phyloP scores from a whole-genome alignment of 208 protist genomes.

The Trypanosoma platydactyli region DNA sequence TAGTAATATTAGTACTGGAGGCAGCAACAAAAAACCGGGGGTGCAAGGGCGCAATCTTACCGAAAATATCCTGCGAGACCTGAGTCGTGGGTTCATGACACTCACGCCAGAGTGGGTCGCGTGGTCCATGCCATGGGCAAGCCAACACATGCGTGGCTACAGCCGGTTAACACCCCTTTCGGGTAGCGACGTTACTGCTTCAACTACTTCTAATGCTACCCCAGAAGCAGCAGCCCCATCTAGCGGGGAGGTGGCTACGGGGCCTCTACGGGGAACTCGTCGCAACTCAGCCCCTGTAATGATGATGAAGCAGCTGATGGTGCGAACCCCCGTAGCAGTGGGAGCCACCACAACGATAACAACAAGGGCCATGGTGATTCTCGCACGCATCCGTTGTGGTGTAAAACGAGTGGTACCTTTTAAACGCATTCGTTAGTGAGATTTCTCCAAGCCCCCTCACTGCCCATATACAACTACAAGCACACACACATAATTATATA shows the following conservation, averaged over 20 bases:
- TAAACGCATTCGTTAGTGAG: constrained; percentile 9
- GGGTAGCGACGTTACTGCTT: not conserved
- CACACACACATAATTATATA: constrained; percentile 5
- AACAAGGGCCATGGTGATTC: not conserved
- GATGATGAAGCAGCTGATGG: not conserved
- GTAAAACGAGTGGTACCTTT: constrained; percentile 10
- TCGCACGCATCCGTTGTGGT: not conserved
- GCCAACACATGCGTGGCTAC: constrained; percentile 41
- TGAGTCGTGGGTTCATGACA: constrained; percentile 51
- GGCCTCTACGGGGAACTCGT: constrained; percentile 20
- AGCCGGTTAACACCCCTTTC: constrained; percentile 20
- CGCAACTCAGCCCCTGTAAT: constrained; percentile 24
- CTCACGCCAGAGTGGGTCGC: constrained; percentile 77
- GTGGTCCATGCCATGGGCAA: constrained; percentile 79
- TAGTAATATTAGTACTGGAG: constrained; percentile 3
- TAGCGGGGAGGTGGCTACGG: constrained; percentile 9
- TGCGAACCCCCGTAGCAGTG: not conserved
- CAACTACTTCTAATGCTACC: not conserved
- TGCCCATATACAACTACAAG: not conserved
- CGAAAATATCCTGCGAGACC: constrained; percentile 38
- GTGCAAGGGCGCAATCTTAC: constrained; percentile 25
- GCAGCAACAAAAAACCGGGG: constrained; percentile 7
- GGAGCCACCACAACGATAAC: not conserved
- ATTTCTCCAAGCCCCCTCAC: not conserved
- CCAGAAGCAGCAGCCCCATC: not conserved